phyloP scores from a whole-genome alignment of 495 filamentous ascomycete species.

The Aspergillus sclerotiicarbonarius region DNA sequence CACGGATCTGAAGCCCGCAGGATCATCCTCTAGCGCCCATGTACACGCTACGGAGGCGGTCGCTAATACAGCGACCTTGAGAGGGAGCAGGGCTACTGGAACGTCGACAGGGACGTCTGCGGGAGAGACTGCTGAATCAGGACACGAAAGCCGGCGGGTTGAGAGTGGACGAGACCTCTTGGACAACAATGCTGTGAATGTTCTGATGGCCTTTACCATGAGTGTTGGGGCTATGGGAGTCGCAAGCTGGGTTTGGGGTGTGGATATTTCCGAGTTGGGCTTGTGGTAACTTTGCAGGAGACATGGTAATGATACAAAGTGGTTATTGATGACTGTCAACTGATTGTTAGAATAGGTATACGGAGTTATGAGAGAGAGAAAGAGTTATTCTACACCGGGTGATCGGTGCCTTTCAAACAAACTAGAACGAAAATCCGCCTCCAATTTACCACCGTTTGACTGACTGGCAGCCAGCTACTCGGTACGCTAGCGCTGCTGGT shows the following conservation, averaged over 20 bases:
- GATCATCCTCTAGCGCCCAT: conserved; percentile 4
- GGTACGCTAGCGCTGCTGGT: not conserved
- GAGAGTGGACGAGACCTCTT: conserved; percentile 74
- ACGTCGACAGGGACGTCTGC: conserved; percentile 13
- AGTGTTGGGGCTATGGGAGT: conserved; percentile 75
- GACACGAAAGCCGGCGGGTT: conserved; percentile 65
- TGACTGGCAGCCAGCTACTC: no score
- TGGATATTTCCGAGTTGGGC: not conserved
- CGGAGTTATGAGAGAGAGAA: not conserved
- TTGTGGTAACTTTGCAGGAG: conserved; percentile 26
- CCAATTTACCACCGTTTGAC: not conserved
- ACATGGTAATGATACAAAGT: not conserved
- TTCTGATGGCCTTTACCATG: conserved; percentile 81
- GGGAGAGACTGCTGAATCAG: conserved; percentile 26
- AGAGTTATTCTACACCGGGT: no score
- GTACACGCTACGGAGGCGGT: conserved; percentile 29
- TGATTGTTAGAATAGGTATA: not conserved
- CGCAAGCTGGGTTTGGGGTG: conserved; percentile 39
- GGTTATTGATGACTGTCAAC: not conserved
- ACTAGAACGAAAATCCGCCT: no score
- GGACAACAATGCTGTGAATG: conserved; percentile 93
- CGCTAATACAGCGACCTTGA: conserved; percentile 34
- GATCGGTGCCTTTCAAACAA: no score
- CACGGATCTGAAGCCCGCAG: not conserved
- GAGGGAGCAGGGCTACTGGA: conserved; percentile 20